These are phyloP conservation scores for Chamaenerion angustifolium DNA, from an alignment of 345 rosid species.

Conservation along the genomic window DNA sequence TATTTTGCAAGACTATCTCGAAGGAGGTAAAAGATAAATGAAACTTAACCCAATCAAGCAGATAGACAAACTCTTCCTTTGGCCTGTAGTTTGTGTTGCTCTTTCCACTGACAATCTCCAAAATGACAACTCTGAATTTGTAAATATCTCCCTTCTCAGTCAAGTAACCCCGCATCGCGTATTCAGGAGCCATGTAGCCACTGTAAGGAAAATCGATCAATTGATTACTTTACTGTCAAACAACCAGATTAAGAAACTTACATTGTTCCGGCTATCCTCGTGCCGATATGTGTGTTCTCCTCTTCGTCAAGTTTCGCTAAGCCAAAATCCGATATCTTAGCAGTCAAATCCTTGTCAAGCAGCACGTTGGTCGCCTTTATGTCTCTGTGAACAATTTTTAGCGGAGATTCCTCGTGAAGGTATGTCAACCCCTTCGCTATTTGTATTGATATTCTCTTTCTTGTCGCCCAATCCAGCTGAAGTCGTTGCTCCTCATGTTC, in stretches of 20 bases:
- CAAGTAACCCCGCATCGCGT: conserved; percentile 7
- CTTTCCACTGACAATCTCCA: conserved; percentile 7
- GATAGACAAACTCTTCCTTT: conserved; percentile 7
- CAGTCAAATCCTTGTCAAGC: conserved; percentile 43
- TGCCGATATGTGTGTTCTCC: conserved; percentile 57
- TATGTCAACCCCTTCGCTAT: conserved; percentile 46
- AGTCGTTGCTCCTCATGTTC: conserved; percentile 29
- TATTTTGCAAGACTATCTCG: no score
- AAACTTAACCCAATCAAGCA: conserved; percentile 5
- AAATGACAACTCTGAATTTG: conserved; percentile 2
- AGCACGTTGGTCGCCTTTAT: conserved; percentile 60
- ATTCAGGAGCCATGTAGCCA: conserved; percentile 7
- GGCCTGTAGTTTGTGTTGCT: conserved; percentile 7
- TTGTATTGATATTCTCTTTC: conserved; percentile 32
- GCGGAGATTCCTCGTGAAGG: conserved; percentile 58
- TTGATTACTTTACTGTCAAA: not conserved
- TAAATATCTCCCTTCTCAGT: conserved; percentile 4
- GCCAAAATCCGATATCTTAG: conserved; percentile 65
- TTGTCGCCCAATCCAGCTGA: conserved; percentile 39
- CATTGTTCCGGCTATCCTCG: conserved; percentile 62
- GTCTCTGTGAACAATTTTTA: conserved; percentile 63
- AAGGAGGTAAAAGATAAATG: no score
- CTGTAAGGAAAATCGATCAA: not conserved
- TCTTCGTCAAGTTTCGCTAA: conserved; percentile 65
- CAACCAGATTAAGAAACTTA: conserved; percentile 7